Conservation (phyloP, 257 asterid genomes). For the Solanum ossicruentum region DNA sequence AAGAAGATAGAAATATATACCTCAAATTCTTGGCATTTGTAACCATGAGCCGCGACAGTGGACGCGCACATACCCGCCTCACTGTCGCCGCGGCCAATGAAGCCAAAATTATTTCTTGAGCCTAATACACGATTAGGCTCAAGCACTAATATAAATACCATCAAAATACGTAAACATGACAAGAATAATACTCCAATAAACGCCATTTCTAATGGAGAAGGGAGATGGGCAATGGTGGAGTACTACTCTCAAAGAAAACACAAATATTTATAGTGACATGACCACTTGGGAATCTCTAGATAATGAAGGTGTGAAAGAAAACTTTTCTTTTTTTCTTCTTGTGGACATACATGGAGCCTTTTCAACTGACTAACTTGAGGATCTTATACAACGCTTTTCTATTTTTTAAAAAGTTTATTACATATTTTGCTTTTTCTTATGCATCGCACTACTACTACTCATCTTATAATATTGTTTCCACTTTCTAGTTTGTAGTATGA, state of each 20-base stretch:
- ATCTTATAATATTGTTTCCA: background rate
- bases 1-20: background rate
- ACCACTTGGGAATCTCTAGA: background rate
- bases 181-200: background rate
- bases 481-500: background rate
- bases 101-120: constrained; percentile 5
- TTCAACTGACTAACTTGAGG: background rate
- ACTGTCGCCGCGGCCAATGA: background rate
- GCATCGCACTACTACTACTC: background rate
- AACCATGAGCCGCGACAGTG: constrained; percentile 11
- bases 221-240: background rate
- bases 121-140: constrained; percentile 15
- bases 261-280: background rate
- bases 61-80: constrained; percentile 8
- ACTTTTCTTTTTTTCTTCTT: background rate
- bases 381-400: background rate
- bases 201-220: constrained; percentile 12
- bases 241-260: background rate
- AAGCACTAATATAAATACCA: background rate
- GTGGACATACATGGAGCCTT: background rate
- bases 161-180: constrained; percentile 3
- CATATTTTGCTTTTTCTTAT: background rate
- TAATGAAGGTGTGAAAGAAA: background rate
- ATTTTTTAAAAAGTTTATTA: background rate
- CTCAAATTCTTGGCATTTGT: constrained; percentile 21